Percentiles rank a stretch among this genome's conserved stretches.
Conservation (phyloP, 2,329 filamentous ascomycete species). For the Sclerotinia subarctica region DNA sequence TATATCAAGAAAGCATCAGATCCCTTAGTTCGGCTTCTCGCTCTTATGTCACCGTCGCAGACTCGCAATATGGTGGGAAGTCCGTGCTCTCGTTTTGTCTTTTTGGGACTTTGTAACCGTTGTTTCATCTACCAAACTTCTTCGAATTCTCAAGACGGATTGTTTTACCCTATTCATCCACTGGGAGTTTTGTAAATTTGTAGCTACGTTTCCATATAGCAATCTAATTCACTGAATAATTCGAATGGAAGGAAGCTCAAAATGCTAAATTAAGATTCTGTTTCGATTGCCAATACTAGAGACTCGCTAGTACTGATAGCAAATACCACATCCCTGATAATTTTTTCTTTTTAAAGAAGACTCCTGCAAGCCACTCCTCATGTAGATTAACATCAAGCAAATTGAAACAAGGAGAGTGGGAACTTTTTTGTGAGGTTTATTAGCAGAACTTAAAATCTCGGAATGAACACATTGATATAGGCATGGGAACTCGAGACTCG, state of each 20-base stretch:
- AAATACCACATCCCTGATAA: background rate
- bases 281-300: background rate
- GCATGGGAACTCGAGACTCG: background rate
- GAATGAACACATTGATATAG: background rate
- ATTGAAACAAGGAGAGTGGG: background rate
- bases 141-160: too few species aligned
- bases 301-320: background rate
- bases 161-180: background rate
- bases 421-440: background rate
- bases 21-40: background rate
- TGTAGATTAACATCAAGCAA: background rate
- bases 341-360: background rate
- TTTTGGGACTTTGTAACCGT: background rate
- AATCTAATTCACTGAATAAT: background rate
- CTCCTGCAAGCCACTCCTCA: conserved; percentile 1
- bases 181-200: background rate
- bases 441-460: background rate
- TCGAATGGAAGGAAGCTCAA: background rate
- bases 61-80: background rate
- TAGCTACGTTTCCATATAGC: background rate
- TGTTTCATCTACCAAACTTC: conserved; percentile 1
- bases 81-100: conserved; percentile 5
- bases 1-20: background rate
- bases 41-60: background rate
- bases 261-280: background rate